These are phyloP conservation scores for Saccharomyces pastorianus DNA, from an alignment of 1,139 yeast species.

Conservation along the genomic window DNA sequence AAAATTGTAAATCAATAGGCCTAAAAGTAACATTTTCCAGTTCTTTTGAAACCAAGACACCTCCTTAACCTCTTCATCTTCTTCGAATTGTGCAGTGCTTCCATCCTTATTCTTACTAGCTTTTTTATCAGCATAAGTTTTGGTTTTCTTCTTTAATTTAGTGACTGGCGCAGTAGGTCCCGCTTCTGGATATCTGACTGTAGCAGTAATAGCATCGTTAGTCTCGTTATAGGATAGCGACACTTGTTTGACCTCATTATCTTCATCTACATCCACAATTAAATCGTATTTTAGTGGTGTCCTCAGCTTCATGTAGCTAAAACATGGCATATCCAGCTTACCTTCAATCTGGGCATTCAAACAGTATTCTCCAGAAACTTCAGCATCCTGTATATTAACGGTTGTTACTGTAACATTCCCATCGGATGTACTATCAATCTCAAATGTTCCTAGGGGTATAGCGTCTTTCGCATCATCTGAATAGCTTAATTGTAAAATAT, in stretches of 20 bases:
- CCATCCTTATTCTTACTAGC: constrained; percentile 13
- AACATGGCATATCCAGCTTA: constrained; percentile 2
- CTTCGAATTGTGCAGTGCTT: constrained; percentile 17
- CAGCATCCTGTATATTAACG: not conserved
- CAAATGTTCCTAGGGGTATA: not conserved
- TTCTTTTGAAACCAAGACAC: constrained; percentile 25
- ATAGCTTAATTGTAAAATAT: not conserved
- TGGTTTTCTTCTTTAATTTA: constrained; percentile 24
- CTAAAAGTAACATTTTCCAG: constrained; percentile 27
- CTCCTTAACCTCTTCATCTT: constrained; percentile 17
- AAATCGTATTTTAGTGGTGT: constrained; percentile 1
- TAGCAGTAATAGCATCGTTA: constrained; percentile 12
- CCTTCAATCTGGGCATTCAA: not conserved
- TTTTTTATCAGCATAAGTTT: constrained; percentile 28
- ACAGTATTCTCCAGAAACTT: constrained; percentile 1
- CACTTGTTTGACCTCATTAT: constrained; percentile 6
- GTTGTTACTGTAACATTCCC: not conserved
- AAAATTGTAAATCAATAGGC: constrained; percentile 21
- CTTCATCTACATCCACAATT: constrained; percentile 11
- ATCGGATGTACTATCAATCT: not conserved
- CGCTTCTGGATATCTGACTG: constrained; percentile 10
- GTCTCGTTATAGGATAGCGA: constrained; percentile 13
- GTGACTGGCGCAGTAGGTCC: constrained; percentile 22
- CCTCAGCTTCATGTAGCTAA: constrained; percentile 1
- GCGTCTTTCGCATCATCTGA: not conserved